These are phyloP conservation scores for Fistulifera pelliculosa DNA, from an alignment of 108 stramenopile species.

Conservation along the genomic window DNA sequence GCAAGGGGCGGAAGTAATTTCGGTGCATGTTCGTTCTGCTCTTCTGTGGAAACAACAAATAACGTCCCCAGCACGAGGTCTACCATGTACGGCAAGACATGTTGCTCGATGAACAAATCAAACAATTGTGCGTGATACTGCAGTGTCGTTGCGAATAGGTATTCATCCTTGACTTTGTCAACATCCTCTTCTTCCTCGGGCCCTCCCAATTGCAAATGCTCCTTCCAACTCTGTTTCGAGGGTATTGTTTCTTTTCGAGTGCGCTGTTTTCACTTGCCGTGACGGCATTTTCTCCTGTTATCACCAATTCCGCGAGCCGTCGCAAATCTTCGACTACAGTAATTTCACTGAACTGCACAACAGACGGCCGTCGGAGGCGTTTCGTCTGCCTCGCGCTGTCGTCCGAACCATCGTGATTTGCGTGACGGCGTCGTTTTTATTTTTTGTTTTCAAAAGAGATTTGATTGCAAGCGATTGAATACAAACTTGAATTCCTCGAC, in stretches of 20 bases:
- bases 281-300: slow-evolving; percentile 39
- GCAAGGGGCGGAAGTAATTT: slow-evolving; percentile 47
- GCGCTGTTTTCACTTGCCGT: not conserved
- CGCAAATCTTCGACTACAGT: slow-evolving; percentile 49
- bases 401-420: too few species aligned
- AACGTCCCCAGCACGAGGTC: slow-evolving; percentile 51
- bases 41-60: slow-evolving; percentile 28
- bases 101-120: slow-evolving; percentile 71
- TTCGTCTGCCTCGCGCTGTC: too few species aligned
- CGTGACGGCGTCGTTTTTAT: too few species aligned
- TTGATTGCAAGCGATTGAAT: too few species aligned
- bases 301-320: slow-evolving; percentile 66
- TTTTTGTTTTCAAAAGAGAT: too few species aligned
- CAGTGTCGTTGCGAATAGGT: slow-evolving; percentile 2
- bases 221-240: too few species aligned
- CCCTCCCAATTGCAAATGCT: too few species aligned
- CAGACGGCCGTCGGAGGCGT: too few species aligned
- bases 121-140: slow-evolving; percentile 34
- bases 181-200: too few species aligned
- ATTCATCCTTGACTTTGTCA: slow-evolving; percentile 6
- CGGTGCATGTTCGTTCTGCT: too few species aligned
- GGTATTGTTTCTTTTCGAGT: slow-evolving; percentile 2
- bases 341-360: not conserved
- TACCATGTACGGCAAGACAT: slow-evolving; percentile 51
- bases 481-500: too few species aligned